Percentiles rank a stretch among this genome's conserved stretches.
Conservation (phyloP, 495 filamentous ascomycete genomes). For the Podospora appendiculata region DNA sequence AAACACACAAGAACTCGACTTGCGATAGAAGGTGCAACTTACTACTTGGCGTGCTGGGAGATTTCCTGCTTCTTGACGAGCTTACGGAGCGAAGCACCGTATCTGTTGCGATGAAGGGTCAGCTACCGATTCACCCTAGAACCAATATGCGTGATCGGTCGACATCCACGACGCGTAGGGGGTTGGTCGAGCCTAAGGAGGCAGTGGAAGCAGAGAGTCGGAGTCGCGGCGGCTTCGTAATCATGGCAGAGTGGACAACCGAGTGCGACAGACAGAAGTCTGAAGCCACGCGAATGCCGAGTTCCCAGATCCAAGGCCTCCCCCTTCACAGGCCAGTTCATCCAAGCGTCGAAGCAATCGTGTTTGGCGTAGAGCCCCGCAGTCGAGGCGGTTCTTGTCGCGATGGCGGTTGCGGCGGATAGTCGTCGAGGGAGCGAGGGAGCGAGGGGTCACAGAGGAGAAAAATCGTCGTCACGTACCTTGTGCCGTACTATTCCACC, state of each 20-base stretch:
- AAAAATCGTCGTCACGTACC: slow-evolving; percentile 32
- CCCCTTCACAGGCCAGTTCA: too few species aligned
- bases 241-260: background rate
- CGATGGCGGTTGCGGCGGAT: background rate
- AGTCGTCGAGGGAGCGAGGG: slow-evolving; percentile 2
- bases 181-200: background rate
- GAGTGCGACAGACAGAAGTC: too few species aligned
- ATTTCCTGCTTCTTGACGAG: slow-evolving; percentile 99
- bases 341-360: too few species aligned
- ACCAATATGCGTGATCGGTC: background rate
- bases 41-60: slow-evolving; percentile 86
- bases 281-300: too few species aligned
- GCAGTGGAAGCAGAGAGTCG: background rate
- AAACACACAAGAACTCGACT: too few species aligned
- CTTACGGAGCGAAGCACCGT: slow-evolving; percentile 99
- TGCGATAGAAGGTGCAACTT: background rate
- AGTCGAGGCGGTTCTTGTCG: too few species aligned
- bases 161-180: background rate
- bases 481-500: slow-evolving; percentile 46
- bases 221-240: background rate
- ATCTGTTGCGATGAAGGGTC: slow-evolving; percentile 43
- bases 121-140: slow-evolving; percentile 1
- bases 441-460: background rate
- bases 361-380: too few species aligned
- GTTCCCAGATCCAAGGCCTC: too few species aligned